Conservation (phyloP, 768 basidiomycete genomes). For the Agaricus subrufescens region DNA sequence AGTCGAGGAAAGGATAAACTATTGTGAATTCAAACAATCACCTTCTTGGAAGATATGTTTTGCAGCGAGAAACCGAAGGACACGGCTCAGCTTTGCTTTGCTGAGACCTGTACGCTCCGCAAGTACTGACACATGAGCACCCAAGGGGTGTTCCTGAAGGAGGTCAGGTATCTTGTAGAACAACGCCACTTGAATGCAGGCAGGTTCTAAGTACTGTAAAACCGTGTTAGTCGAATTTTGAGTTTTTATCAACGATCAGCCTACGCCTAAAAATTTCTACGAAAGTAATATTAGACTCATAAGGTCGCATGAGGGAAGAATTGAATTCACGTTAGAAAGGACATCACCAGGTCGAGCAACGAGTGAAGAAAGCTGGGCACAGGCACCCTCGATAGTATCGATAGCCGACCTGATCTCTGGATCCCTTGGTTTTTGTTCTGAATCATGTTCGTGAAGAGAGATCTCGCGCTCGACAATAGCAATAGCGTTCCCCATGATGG, state of each 20-base stretch:
- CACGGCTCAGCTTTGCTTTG: conserved; percentile 30
- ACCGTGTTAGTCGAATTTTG: neutral
- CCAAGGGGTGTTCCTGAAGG: conserved; percentile 29
- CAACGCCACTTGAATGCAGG: conserved; percentile 27
- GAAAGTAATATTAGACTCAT: neutral
- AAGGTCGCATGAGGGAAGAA: neutral
- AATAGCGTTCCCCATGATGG: too few species aligned
- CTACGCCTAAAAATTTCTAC: conserved; percentile 13
- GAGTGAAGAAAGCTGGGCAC: conserved; percentile 21
- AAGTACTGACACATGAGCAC: conserved; percentile 30
- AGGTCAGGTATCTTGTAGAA: conserved; percentile 33
- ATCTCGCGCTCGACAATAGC: too few species aligned
- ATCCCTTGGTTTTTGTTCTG: neutral
- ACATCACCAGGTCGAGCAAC: conserved; percentile 24
- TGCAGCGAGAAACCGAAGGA: conserved; percentile 34
- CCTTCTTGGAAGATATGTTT: conserved; percentile 34
- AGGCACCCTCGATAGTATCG: conserved; percentile 23
- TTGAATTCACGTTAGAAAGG: conserved; percentile 21
- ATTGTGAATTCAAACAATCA: neutral
- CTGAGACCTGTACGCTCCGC: conserved; percentile 25
- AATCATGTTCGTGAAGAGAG: neutral
- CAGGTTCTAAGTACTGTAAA: conserved; percentile 24
- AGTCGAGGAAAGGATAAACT: neutral
- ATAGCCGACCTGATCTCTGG: conserved; percentile 2
- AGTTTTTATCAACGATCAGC: too few species aligned